Base-by-base conservation (phyloP, 768 basidiomycete species). In the Glaciozyma martinii region DNA sequence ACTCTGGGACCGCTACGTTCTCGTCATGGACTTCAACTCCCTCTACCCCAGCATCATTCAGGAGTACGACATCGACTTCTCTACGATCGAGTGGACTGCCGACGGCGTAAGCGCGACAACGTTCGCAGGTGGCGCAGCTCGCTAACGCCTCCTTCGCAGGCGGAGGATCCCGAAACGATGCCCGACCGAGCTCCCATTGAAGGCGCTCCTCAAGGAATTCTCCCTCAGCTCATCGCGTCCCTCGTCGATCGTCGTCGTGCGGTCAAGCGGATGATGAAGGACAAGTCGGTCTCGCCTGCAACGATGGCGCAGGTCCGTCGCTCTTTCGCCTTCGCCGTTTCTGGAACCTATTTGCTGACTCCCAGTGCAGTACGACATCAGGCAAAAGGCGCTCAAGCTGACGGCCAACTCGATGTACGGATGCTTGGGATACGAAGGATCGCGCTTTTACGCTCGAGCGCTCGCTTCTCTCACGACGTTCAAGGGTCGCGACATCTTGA, bases 331-430 rank as follows among this genome's bases (percentile, higher is more conserved):
- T 21, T 21, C 55, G 32, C 3, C 33, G 21, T 37, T 40, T 9
- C 21, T 19, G 3, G 21, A 19, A 18, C 18, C 43, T 13, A 53
- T 25, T 25, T 21, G 30, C 46, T 25, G 37, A n/a, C 53, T 33
- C 23, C 29, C 37, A 5, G 10, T 29, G 23, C 73, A 97, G 89
- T 98, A 87, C 74, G 92, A 99, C 73, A 95, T 98, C 79, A 92
- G 91, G 75, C 95, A 99, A 72, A 86, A 89, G 76, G 95, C 95
- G 1, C 80, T 98, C 57, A 98, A 98, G 78, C 84, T 98, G 42
- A 99, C 95, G 6, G 95, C 95, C 56, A 98, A 99, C 79, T 93
- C 90, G 81, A 99, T 98, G 95, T 99, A 99, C 76, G 95, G 95
- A 23, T 99, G 95, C 80, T 85, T 99, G 27, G 95, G 95, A 56